These are phyloP conservation scores for Globisporangium cylindrosporum DNA, from an alignment of 352 stramenopile species.

Conservation along the genomic window DNA sequence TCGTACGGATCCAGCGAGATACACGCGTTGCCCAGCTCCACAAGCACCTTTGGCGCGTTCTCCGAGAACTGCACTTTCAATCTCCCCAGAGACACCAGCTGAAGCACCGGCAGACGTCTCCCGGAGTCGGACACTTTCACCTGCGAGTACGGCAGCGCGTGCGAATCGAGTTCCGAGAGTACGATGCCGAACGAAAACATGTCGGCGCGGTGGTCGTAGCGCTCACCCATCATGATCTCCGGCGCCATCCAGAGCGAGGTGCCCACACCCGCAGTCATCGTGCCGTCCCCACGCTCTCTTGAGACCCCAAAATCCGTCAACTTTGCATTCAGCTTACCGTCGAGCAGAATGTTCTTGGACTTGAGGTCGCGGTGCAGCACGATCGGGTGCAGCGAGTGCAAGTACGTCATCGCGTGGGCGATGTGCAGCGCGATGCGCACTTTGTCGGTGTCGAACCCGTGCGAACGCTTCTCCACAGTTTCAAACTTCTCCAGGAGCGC, in stretches of 20 bases:
- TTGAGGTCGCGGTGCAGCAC: slow-evolving; percentile 37
- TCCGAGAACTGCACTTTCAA: slow-evolving; percentile 31
- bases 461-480: slow-evolving; percentile 20
- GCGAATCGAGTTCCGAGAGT: slow-evolving; percentile 40
- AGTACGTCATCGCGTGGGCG: slow-evolving; percentile 37
- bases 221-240: slow-evolving; percentile 44
- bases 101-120: slow-evolving; percentile 33
- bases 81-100: slow-evolving; percentile 32
- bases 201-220: slow-evolving; percentile 38
- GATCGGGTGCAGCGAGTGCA: slow-evolving; percentile 46
- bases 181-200: slow-evolving; percentile 55
- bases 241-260: slow-evolving; percentile 45
- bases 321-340: slow-evolving; percentile 26
- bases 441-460: slow-evolving; percentile 49
- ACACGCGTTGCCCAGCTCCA: slow-evolving; percentile 30
- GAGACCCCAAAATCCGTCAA: slow-evolving; percentile 51
- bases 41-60: slow-evolving; percentile 20
- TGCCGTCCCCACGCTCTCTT: slow-evolving; percentile 27
- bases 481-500: slow-evolving; percentile 29
- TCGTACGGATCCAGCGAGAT: slow-evolving; percentile 30
- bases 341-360: slow-evolving; percentile 53
- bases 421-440: slow-evolving; percentile 47
- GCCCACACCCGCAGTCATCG: slow-evolving; percentile 34
- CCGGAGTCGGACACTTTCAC: slow-evolving; percentile 23
- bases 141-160: slow-evolving; percentile 26